A percentile compares a stretch with the other conserved stretches of the same genome.
These are phyloP conservation scores for Myxozyma udenii DNA, from an alignment of 805 yeast species.

Conservation along the genomic window DNA sequence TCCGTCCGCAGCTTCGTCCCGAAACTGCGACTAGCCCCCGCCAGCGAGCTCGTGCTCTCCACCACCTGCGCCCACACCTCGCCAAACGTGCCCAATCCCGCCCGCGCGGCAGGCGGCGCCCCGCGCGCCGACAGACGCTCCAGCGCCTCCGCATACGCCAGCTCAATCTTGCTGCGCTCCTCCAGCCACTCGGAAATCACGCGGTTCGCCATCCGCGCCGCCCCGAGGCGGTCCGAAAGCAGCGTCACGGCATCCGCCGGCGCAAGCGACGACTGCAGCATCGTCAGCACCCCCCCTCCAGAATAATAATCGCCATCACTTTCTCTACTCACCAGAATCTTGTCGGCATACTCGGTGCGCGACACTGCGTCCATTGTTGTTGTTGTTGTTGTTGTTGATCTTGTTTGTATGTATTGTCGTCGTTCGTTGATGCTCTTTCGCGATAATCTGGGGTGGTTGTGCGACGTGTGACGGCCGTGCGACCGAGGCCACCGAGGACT, in stretches of 20 bases:
- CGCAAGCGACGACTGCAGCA: slow-evolving; percentile 43
- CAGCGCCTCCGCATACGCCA: slow-evolving; percentile 49
- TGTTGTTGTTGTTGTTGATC: too few relatives aligned
- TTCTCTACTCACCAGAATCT: slow-evolving; percentile 22
- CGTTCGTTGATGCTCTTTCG: too few relatives aligned
- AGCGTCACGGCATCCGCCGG: slow-evolving; percentile 62
- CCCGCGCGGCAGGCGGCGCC: slow-evolving; percentile 29
- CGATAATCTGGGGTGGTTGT: background rate
- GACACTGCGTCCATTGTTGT: slow-evolving; percentile 25
- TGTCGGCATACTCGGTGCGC: slow-evolving; percentile 28
- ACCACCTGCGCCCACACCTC: slow-evolving; percentile 34
- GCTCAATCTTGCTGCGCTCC: slow-evolving; percentile 50
- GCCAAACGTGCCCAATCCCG: slow-evolving; percentile 33
- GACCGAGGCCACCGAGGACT: too few relatives aligned
- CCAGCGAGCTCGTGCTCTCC: slow-evolving; percentile 34
- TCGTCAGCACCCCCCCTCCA: background rate
- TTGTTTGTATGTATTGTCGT: too few relatives aligned
- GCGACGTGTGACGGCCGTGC: background rate
- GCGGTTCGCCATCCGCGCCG: slow-evolving; percentile 55
- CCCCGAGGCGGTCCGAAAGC: slow-evolving; percentile 54
- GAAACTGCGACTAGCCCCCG: slow-evolving; percentile 35
- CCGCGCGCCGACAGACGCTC: slow-evolving; percentile 38
- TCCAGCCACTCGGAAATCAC: slow-evolving; percentile 62
- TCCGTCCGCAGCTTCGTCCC: slow-evolving; percentile 43
- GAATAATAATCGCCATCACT: background rate